Base-by-base conservation (phyloP, 2,329 filamentous ascomycete species). In the Penicillium psychrosexuale region DNA sequence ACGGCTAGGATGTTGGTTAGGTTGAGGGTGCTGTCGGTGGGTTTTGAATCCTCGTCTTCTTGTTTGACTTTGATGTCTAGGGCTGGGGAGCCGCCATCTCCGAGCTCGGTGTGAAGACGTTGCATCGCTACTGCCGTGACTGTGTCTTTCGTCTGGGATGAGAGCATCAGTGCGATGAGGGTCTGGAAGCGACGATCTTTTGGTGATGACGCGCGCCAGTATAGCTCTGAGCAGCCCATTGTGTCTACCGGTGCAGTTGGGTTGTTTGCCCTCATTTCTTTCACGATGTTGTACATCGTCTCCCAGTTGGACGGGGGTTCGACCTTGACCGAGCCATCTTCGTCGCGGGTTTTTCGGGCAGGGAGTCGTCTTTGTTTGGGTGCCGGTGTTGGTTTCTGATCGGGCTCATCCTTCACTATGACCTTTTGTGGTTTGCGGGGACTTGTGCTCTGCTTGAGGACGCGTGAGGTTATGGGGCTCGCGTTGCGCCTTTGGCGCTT, bases 121-220 rank as follows among this genome's bases (percentile, higher is more conserved):
- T 81, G 81, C 86, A 97, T 96, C 7, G 88, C 91, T 13, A 85
- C 88, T 0, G 91, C 89, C 24, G 89, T 96, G 53, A 93, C 89
- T 1, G 91, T 94, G 73, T 97, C 92, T 71, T 96, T 96, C 9
- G 92, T 97, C 77, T 97, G 92, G 47, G 87, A 91, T 34, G 88
- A 93, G 33, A 97, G 82, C 92, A 97, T 96, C 59, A 97, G 79
- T 13, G 91, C 84, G 37, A 96, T 81, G 30, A 97, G 82, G 3
- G 90, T 96, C 67, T 97, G 92, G 65, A 95, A 92, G 7, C 92
- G 83, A 69, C 85, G 85, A 67, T 87, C 82, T 51, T 78, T 72
- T 1, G 75, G 74, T 17, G 71, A 70, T 0, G 76, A 77, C 0
- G 66, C 66, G 7, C 68, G 71, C 74, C 74, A 78, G 59, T 75